Evolutionary conservation across 2,329 filamentous ascomycete genomes (phyloP).

Genomic region (Ascochyta pisi): DNA sequence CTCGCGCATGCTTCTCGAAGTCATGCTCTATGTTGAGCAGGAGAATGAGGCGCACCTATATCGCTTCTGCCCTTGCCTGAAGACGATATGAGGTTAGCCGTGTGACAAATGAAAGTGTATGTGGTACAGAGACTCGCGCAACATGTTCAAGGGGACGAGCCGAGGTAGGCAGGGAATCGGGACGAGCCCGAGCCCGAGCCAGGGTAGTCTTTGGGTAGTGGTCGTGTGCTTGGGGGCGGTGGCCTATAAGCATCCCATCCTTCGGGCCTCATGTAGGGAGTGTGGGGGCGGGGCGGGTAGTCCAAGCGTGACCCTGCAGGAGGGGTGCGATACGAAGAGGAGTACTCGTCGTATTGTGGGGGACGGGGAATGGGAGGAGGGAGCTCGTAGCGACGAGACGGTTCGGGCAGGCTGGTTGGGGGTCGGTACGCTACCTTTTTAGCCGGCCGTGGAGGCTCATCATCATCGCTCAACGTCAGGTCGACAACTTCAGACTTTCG

Average conservation of each 20-base stretch:
- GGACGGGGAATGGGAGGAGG: conserved; percentile 35
- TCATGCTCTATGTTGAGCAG: background rate
- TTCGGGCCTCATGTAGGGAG: conserved; percentile 8
- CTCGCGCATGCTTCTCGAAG: background rate
- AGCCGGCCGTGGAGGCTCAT: conserved; percentile 50
- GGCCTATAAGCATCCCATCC: conserved; percentile 12
- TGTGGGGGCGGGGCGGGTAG: conserved; percentile 22
- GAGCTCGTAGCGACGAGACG: conserved; percentile 38
- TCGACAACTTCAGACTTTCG: conserved; percentile 57
- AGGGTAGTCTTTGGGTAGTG: conserved; percentile 9
- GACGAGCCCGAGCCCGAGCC: conserved; percentile 35
- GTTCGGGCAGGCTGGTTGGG: conserved; percentile 46
- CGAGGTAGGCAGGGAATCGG: conserved; percentile 36
- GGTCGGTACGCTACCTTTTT: conserved; percentile 53
- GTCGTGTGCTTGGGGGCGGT: conserved; percentile 10
- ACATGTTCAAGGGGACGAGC: conserved; percentile 36
- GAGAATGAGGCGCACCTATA: conserved; percentile 9
- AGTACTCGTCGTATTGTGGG: conserved; percentile 20
- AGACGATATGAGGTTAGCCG: conserved; percentile 31
- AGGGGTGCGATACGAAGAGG: conserved; percentile 29
- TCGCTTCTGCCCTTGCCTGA: conserved; percentile 44
- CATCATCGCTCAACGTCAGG: conserved; percentile 55
- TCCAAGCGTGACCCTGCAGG: conserved; percentile 30
- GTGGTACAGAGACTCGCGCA: conserved; percentile 16
- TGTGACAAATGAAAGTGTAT: conserved; percentile 22